These are phyloP conservation scores for Phytophthora constricta DNA, from an alignment of 352 stramenopile genomes.

Conservation along the genomic window DNA sequence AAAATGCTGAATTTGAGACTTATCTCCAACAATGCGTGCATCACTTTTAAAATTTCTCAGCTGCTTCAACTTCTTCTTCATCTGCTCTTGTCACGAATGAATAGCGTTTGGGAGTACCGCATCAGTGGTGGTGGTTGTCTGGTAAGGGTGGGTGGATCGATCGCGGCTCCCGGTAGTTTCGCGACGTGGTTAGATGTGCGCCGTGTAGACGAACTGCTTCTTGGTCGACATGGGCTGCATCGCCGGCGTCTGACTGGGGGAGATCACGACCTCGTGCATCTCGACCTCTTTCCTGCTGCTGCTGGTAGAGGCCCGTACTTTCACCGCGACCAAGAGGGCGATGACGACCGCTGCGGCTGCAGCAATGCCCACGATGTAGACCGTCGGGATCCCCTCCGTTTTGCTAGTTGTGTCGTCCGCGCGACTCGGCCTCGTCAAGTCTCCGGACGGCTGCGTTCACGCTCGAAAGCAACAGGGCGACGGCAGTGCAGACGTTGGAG, in stretches of 20 bases:
- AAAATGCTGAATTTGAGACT: slow-evolving; percentile 22
- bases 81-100: slow-evolving; percentile 24
- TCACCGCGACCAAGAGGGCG: slow-evolving; percentile 26
- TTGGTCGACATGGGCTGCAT: slow-evolving; percentile 38
- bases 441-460: slow-evolving; percentile 3
- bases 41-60: no score
- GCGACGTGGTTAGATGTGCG: slow-evolving; percentile 45
- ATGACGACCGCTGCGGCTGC: slow-evolving; percentile 32
- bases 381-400: slow-evolving; percentile 5
- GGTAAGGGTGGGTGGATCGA: slow-evolving; percentile 26
- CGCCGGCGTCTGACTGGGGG: slow-evolving; percentile 37
- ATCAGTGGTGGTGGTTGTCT: slow-evolving; percentile 13
- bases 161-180: slow-evolving; percentile 27
- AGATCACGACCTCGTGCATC: slow-evolving; percentile 51
- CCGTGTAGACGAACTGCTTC: slow-evolving; percentile 60
- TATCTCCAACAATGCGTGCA: neutral
- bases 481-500: neutral
- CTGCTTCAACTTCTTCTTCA: slow-evolving; percentile 2
- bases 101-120: slow-evolving; percentile 30
- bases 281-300: slow-evolving; percentile 25
- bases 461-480: slow-evolving; percentile 5
- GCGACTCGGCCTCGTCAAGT: slow-evolving; percentile 6
- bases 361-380: slow-evolving; percentile 20
- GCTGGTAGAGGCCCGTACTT: slow-evolving; percentile 17
- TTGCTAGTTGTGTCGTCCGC: neutral